phyloP scores from a whole-genome alignment of 2,329 filamentous ascomycete genomes.

The Botryosphaeria agaves region DNA sequence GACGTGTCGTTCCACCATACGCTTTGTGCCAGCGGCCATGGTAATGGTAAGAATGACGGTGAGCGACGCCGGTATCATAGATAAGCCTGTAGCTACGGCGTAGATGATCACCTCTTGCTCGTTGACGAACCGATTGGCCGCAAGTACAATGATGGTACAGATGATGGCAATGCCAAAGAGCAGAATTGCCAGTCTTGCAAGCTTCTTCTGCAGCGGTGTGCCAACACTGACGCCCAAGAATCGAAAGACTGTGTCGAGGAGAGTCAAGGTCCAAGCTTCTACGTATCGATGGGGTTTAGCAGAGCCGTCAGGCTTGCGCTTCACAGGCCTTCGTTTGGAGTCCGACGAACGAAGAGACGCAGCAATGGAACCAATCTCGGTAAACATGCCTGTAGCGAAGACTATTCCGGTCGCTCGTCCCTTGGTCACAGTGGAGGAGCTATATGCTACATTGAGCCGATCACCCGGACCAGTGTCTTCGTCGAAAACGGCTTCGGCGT shows the following conservation, averaged over 20 bases:
- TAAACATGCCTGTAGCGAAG: constrained; percentile 53
- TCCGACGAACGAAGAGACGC: constrained; percentile 42
- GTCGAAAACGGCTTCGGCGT: constrained; percentile 36
- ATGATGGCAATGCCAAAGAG: constrained; percentile 60
- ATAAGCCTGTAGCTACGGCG: constrained; percentile 42
- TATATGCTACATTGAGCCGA: constrained; percentile 53
- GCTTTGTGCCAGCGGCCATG: constrained; percentile 39
- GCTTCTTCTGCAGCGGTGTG: constrained; percentile 68
- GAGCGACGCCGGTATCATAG: constrained; percentile 41
- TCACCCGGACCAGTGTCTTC: constrained; percentile 45
- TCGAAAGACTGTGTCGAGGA: constrained; percentile 39
- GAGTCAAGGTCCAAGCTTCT: constrained; percentile 34
- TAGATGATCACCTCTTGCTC: constrained; percentile 47
- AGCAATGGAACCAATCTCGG: constrained; percentile 63
- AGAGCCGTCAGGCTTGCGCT: constrained; percentile 18
- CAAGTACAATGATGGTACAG: constrained; percentile 52
- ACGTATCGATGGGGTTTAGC: constrained; percentile 18
- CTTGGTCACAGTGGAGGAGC: constrained; percentile 53
- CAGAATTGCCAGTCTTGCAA: constrained; percentile 69
- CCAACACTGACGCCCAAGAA: constrained; percentile 56
- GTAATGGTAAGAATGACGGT: constrained; percentile 20
- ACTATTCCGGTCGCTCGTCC: constrained; percentile 54
- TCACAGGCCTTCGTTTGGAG: constrained; percentile 18
- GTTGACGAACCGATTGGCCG: constrained; percentile 39
- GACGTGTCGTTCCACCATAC: constrained; percentile 46